Conservation (phyloP, 352 stramenopile species). For the Globisporangium viniferum region DNA sequence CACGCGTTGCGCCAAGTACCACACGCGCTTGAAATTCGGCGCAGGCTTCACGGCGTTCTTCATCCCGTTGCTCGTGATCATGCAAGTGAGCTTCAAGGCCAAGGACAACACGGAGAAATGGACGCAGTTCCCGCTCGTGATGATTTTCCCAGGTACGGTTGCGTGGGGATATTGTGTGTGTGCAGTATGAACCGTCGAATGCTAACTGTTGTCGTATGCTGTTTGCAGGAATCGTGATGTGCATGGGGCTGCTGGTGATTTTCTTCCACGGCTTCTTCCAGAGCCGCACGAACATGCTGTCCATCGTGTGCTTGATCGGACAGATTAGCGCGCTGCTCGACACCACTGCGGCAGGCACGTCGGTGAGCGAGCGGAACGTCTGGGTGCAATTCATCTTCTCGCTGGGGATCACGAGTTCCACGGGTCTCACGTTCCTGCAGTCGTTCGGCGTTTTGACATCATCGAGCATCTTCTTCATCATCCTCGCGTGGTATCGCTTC, state of each 20-base stretch:
- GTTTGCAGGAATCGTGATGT: conserved; percentile 53
- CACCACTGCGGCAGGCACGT: conserved; percentile 67
- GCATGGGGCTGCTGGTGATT: conserved; percentile 69
- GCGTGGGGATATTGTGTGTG: neutral
- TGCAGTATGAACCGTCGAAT: neutral
- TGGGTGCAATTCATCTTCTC: conserved; percentile 88
- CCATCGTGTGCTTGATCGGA: conserved; percentile 63
- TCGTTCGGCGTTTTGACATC: conserved; percentile 45
- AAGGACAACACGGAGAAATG: conserved; percentile 61
- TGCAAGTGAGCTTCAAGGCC: conserved; percentile 82
- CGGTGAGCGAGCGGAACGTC: conserved; percentile 78
- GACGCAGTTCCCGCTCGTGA: conserved; percentile 67
- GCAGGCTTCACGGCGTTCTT: conserved; percentile 77
- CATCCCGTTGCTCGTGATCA: conserved; percentile 82
- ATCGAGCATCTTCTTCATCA: conserved; percentile 76
- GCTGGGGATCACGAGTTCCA: conserved; percentile 78
- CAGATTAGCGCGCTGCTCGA: conserved; percentile 75
- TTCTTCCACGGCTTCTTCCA: conserved; percentile 66
- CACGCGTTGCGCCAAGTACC: conserved; percentile 60
- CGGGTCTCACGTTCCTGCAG: conserved; percentile 70
- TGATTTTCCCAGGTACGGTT: conserved; percentile 67
- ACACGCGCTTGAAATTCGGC: conserved; percentile 68
- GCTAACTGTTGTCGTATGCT: neutral
- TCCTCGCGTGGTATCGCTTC: conserved; percentile 70
- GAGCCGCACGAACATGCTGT: conserved; percentile 39